phyloP scores from a whole-genome alignment of 805 yeast genomes.

The Saturnispora mendoncae region DNA sequence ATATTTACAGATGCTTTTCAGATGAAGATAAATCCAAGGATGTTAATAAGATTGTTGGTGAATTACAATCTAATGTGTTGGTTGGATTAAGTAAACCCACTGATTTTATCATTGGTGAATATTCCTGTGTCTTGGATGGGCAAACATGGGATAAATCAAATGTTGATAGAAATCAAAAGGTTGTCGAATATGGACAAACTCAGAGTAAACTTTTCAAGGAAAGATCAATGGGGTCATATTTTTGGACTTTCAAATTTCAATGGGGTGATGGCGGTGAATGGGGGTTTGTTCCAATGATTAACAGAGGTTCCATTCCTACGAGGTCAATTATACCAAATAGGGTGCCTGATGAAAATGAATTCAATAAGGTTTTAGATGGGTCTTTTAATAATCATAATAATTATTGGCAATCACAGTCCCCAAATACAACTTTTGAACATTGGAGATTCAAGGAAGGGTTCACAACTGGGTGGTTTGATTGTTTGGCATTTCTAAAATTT shows the following conservation, averaged over 20 bases:
- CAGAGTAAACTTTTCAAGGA: conserved; percentile 40
- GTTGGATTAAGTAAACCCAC: conserved; percentile 37
- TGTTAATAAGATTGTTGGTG: conserved; percentile 55
- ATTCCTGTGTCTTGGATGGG: conserved; percentile 78
- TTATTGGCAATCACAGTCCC: conserved; percentile 71
- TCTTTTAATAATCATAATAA: conserved; percentile 40
- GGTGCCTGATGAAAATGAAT: conserved; percentile 34
- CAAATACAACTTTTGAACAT: too few relatives aligned
- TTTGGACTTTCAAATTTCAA: conserved; percentile 87
- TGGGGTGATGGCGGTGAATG: conserved; percentile 94
- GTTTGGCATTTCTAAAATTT: conserved; percentile 56
- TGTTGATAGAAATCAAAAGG: conserved; percentile 44
- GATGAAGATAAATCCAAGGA: conserved; percentile 59
- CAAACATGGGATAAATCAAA: conserved; percentile 53
- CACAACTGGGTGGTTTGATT: conserved; percentile 65
- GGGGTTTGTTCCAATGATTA: conserved; percentile 78
- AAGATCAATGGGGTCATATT: conserved; percentile 67
- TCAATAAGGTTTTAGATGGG: conserved; percentile 32
- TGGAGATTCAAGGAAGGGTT: conserved; percentile 78
- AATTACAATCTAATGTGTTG: conserved; percentile 42
- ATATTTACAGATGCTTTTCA: conserved; percentile 78
- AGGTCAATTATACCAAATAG: conserved; percentile 14
- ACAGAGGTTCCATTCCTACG: conserved; percentile 46
- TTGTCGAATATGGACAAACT: conserved; percentile 50
- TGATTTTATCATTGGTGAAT: conserved; percentile 83